A percentile compares a stretch with the other conserved stretches of the same genome.
phyloP scores from a whole-genome alignment of 495 filamentous ascomycete species.

The Penicillium crystallinum region DNA sequence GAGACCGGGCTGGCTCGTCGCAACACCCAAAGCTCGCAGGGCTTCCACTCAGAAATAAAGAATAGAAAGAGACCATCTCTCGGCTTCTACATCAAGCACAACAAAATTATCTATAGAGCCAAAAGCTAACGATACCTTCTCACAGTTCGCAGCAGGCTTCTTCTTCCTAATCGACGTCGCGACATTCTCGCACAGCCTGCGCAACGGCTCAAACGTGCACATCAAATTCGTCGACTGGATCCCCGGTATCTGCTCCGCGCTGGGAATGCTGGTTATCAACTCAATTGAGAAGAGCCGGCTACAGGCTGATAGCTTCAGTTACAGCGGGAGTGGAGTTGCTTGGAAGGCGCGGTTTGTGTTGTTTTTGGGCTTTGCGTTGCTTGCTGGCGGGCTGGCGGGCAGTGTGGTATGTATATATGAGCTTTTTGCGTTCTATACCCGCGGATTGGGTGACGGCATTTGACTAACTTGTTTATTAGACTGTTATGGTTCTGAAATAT shows the following conservation, averaged over 20 bases:
- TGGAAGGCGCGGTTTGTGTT: constrained; percentile 96
- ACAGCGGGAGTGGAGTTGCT: constrained; percentile 79
- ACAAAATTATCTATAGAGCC: background rate
- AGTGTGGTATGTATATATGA: constrained; percentile 52
- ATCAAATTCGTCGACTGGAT: constrained; percentile 98
- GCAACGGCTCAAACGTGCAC: constrained; percentile 78
- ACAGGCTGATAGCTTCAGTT: constrained; percentile 79
- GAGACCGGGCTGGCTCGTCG: background rate
- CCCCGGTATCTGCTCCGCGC: constrained; percentile 84
- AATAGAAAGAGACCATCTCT: background rate
- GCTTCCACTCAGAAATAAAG: background rate
- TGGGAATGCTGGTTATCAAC: constrained; percentile 99
- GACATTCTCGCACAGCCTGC: constrained; percentile 72
- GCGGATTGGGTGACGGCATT: background rate
- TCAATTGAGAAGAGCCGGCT: constrained; percentile 90
- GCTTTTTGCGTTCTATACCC: background rate
- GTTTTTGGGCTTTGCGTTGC: constrained; percentile 89
- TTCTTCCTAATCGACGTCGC: constrained; percentile 93
- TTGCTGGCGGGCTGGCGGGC: constrained; percentile 93
- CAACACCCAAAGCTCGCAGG: background rate
- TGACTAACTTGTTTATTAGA: constrained; percentile 30
- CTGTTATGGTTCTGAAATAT: constrained; percentile 89
- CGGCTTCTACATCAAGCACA: background rate
- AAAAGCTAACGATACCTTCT: constrained; percentile 13
- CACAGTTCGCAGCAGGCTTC: constrained; percentile 92